These are phyloP conservation scores for Madurella mycetomatis DNA, from an alignment of 2,329 filamentous ascomycete genomes.

Conservation along the genomic window DNA sequence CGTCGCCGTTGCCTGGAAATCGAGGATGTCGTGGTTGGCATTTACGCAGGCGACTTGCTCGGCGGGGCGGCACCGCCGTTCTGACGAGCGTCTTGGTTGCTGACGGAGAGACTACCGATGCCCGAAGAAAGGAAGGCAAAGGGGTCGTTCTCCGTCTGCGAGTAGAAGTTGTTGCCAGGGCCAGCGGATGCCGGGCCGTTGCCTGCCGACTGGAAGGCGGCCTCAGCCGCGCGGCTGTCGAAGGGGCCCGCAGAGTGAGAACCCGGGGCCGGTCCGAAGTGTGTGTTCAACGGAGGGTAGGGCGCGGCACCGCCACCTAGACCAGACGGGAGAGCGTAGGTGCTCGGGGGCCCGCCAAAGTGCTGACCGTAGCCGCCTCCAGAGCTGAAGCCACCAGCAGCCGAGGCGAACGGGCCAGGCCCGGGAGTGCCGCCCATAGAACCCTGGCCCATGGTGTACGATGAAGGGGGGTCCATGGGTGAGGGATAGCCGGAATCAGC, in stretches of 20 bases:
- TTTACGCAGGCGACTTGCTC: slow-evolving; percentile 57
- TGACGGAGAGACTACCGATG: slow-evolving; percentile 68
- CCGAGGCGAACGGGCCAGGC: slow-evolving; percentile 69
- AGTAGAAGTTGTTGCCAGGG: slow-evolving; percentile 68
- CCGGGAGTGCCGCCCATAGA: slow-evolving; percentile 83
- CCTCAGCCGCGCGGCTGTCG: slow-evolving; percentile 88
- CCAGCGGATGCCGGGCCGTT: slow-evolving; percentile 76
- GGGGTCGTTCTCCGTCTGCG: slow-evolving; percentile 63
- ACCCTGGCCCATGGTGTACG: slow-evolving; percentile 78
- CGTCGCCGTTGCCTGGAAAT: slow-evolving; percentile 7
- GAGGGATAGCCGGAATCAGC: slow-evolving; percentile 90
- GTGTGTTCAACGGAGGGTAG: slow-evolving; percentile 78
- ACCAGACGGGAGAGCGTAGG: slow-evolving; percentile 83
- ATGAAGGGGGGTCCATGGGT: slow-evolving; percentile 79
- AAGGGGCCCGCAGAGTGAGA: slow-evolving; percentile 84
- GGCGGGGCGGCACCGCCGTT: slow-evolving; percentile 55
- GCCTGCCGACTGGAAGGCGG: slow-evolving; percentile 84
- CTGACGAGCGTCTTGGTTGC: slow-evolving; percentile 59
- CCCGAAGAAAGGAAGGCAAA: slow-evolving; percentile 75
- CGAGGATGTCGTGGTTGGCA: slow-evolving; percentile 9
- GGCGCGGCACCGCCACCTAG: slow-evolving; percentile 72
- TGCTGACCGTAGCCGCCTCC: slow-evolving; percentile 66
- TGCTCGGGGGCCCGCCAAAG: slow-evolving; percentile 81
- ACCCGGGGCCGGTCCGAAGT: slow-evolving; percentile 70
- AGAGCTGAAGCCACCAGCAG: slow-evolving; percentile 62